phyloP scores from a whole-genome alignment of 2,329 filamentous ascomycete species.

The Botrytis tulipae region DNA sequence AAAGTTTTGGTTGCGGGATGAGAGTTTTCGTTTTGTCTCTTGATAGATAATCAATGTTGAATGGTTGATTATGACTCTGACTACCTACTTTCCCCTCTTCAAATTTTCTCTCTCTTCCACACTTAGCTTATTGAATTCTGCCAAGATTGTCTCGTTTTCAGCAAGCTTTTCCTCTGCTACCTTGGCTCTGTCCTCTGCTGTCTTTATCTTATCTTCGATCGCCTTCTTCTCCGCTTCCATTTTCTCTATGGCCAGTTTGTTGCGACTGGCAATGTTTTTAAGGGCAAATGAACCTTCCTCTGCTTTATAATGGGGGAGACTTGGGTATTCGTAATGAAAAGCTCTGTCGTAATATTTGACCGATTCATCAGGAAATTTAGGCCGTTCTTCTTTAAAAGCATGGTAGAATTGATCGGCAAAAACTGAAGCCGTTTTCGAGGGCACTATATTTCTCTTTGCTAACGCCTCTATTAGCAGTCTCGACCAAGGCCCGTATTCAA shows the following conservation, averaged over 20 bases:
- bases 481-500: fast-evolving
- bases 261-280: too few species aligned
- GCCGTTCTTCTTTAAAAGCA: fast-evolving
- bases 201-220: neutral
- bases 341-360: too few species aligned
- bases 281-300: neutral
- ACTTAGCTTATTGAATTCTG: neutral
- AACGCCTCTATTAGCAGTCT: neutral
- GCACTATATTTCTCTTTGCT: neutral
- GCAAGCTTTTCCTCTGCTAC: neutral
- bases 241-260: neutral
- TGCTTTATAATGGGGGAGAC: neutral
- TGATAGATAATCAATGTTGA: neutral
- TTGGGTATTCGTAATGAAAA: neutral
- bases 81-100: neutral
- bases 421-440: neutral
- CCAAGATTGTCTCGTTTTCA: neutral
- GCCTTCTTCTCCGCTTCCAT: neutral
- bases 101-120: neutral
- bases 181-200: neutral
- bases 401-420: neutral
- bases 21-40: neutral
- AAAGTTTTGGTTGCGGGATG: neutral
- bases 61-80: neutral
- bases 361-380: too few species aligned